Percentiles rank a stretch among this genome's conserved stretches.
Conservation (phyloP, 2,329 filamentous ascomycete genomes). For the Exophiala sideris region DNA sequence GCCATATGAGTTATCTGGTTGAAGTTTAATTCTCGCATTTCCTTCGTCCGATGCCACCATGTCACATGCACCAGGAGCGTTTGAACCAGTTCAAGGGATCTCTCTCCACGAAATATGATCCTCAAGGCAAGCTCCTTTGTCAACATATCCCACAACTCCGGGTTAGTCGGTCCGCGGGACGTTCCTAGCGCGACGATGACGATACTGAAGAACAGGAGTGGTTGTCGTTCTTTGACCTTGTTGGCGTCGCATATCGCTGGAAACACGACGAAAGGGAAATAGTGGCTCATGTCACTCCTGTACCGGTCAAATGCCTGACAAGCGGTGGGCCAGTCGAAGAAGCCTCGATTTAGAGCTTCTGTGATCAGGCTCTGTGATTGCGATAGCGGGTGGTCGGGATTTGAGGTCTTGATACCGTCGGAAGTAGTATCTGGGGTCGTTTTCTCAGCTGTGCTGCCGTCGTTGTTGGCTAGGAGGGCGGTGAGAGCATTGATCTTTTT, state of each 20-base stretch:
- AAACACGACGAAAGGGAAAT: conserved; percentile 58
- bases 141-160: conserved; percentile 62
- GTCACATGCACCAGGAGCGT: conserved; percentile 68
- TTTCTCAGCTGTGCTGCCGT: conserved; percentile 24
- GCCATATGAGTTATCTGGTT: conserved; percentile 81
- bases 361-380: conserved; percentile 30
- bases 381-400: not conserved
- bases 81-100: conserved; percentile 79
- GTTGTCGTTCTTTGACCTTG: conserved; percentile 55
- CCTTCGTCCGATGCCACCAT: conserved; percentile 84
- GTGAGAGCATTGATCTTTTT: conserved; percentile 88
- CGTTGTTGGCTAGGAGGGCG: conserved; percentile 65
- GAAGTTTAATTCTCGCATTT: conserved; percentile 82
- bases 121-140: conserved; percentile 71
- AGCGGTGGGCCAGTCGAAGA: conserved; percentile 52
- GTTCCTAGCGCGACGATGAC: conserved; percentile 51
- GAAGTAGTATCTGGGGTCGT: not conserved
- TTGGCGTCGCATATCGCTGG: conserved; percentile 51
- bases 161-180: conserved; percentile 53
- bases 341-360: conserved; percentile 47
- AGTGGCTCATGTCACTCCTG: conserved; percentile 51
- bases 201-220: conserved; percentile 59
- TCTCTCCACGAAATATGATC: conserved; percentile 70
- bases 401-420: not conserved
- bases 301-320: conserved; percentile 55